Evolutionary conservation across 768 basidiomycete species (phyloP), one percentile per base, ranked within the genome.

Genomic region (Tubosaeta brunneosetosa): DNA sequence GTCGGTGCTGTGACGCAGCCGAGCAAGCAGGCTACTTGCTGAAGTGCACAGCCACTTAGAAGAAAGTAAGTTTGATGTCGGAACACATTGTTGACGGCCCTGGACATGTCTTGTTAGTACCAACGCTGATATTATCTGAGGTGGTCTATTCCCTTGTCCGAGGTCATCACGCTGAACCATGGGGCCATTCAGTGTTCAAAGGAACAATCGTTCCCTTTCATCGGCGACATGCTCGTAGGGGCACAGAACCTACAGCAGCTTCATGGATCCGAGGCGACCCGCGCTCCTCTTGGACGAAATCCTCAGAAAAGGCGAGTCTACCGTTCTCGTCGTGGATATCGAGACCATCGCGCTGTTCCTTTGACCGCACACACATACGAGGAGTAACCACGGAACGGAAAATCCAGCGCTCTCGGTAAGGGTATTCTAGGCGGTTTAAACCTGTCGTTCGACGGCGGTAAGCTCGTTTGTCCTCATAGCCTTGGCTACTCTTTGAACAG

Each of bases 351-450:
- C 22, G 22, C 22, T 22, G 22, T 22, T 22, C 22, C 22, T 22
- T 22, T 22, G 22, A 22, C 22, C 22, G 22, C 22, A 22, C 22
- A 22, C 1, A 70, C 91, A 3, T 77, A 25, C 56, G 51, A 2
- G 48, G 32, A 90, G 76, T 58, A 97, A 93, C 0, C 94, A 95
- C 63, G 94, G 94, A 1, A 97, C 94, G 0, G 94, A 94, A 2
- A 86, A 84, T 43, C 84, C 93, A 0, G 89, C 91, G 75, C 75
- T 6, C 71, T 94, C 14, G 86, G 81, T 3, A 42, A 83, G 81
- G 52, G 58, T 55, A 10, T 46, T 56, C n/a, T 53, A 75, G 77
- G 47, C 63, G 78, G 13, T 63, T 72, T 1, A 70, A 57, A 5
- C 71, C 75, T 1, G 56, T 73, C 1, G 67, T 95, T n/a, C 79